Base-by-base conservation (phyloP, 805 yeast genomes). In the Candida bentonensis region DNA sequence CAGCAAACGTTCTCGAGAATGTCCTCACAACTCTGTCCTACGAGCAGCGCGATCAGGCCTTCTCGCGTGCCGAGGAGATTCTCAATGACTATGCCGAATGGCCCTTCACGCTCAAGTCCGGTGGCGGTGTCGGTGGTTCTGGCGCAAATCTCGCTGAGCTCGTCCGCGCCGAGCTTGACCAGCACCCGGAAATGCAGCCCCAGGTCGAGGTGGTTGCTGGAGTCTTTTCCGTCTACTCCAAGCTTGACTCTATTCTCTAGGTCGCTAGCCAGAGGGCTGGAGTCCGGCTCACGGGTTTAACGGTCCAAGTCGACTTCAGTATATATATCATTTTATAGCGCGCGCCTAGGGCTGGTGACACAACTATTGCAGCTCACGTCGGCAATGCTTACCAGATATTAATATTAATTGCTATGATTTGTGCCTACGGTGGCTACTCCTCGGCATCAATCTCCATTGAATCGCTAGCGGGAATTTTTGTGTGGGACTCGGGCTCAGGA, bases 1-100 rank as follows among this genome's bases (percentile, higher is more conserved):
- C 97, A 23, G 98, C 96, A 39, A 92, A 87, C 60, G 98, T 92
- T 11, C 73, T 92, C 53, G 98, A 92, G 55, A 92, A 89, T 58
- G 89, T 86, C 2, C 69, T 88, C 47, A 46, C 57, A 13, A 70
- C 79, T 23, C 69, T 88, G 49, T 80, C 79, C 52, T 87, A 85
- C 60, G 96, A 86, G 53, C 82, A 78, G 51, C 76, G 97, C 54
- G 98, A 92, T 62, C 78, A 80, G 53, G 96, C 96, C 0, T 82
- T 88, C 61, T 77, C 83, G 3, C 74, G 95, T 57, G 95, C 95
- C n/a, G 97, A 92, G 57, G 97, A 89, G 59, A 63, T 92, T 40
- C 69, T 89, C 50, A 72, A 70, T 43, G 89, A 85, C 54, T 92
- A 75, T 57, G 72, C 94, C 39, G 92, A 85, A 53, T 86, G 67